These are phyloP conservation scores for Eucalyptus marginata DNA, from an alignment of 345 rosid species.

Conservation along the genomic window DNA sequence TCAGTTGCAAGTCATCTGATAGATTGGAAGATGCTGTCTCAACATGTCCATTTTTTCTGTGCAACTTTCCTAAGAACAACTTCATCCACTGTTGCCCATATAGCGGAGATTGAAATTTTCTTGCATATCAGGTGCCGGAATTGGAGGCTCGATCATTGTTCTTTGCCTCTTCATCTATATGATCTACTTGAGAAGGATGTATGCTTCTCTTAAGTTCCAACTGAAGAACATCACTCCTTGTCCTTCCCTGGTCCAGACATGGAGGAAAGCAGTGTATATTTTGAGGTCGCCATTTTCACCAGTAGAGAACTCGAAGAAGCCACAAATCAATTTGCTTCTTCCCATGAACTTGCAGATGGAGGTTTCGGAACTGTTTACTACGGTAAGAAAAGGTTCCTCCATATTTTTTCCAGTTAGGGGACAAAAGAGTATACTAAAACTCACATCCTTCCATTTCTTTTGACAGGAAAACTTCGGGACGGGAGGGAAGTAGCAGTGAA, in stretches of 20 bases:
- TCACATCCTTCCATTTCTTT: background rate
- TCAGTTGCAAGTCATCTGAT: background rate
- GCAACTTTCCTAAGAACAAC: background rate
- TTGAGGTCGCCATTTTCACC: slow-evolving; percentile 41
- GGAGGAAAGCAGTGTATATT: slow-evolving; percentile 16
- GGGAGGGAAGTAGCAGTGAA: slow-evolving; percentile 24
- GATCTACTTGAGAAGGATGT: slow-evolving; percentile 1
- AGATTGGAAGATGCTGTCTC: background rate
- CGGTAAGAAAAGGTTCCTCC: slow-evolving; percentile 18
- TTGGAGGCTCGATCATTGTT: slow-evolving; percentile 9
- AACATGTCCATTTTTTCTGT: background rate
- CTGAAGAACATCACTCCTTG: background rate
- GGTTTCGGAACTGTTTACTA: slow-evolving; percentile 62
- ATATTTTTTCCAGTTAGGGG: background rate
- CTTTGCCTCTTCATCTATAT: background rate
- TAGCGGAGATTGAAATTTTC: background rate
- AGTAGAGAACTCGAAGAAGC: slow-evolving; percentile 40
- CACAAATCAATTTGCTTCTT: slow-evolving; percentile 27
- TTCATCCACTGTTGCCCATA: background rate
- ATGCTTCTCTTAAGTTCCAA: background rate
- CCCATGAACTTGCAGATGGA: slow-evolving; percentile 44
- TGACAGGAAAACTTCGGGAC: slow-evolving; percentile 8
- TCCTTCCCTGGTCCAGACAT: slow-evolving; percentile 16
- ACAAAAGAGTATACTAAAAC: background rate
- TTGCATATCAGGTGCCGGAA: background rate